These are phyloP conservation scores for Plasmodium relictum DNA, from an alignment of 169 alveolate genomes.

Conservation along the genomic window DNA sequence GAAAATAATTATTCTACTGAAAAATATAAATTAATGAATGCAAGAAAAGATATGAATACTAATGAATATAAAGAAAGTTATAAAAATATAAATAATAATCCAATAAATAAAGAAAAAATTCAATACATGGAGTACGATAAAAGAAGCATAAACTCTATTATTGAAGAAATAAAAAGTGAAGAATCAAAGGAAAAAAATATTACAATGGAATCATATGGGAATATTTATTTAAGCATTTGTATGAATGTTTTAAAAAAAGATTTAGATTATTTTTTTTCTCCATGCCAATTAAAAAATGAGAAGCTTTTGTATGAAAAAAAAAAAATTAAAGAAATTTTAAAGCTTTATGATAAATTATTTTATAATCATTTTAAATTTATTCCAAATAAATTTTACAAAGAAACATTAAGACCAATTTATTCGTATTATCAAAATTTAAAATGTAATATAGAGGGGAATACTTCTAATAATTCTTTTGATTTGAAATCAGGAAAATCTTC, in stretches of 20 bases:
- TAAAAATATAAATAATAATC: background rate
- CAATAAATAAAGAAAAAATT: background rate
- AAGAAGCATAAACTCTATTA: slow-evolving; percentile 43
- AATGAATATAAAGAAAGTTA: background rate
- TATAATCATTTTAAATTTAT: slow-evolving; percentile 73
- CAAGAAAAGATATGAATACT: background rate
- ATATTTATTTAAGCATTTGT: slow-evolving; percentile 52
- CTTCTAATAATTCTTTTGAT: slow-evolving; percentile 13
- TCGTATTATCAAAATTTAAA: slow-evolving; percentile 73
- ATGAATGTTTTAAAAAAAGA: slow-evolving; percentile 43
- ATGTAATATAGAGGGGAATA: slow-evolving; percentile 28
- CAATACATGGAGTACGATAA: background rate
- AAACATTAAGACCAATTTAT: slow-evolving; percentile 74
- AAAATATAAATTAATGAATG: background rate
- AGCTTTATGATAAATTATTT: slow-evolving; percentile 73
- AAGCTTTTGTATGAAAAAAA: slow-evolving; percentile 60
- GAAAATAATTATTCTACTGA: background rate
- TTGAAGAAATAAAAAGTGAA: slow-evolving; percentile 68
- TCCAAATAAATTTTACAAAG: slow-evolving; percentile 75
- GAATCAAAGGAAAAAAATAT: slow-evolving; percentile 67
- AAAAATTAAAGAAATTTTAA: slow-evolving; percentile 76
- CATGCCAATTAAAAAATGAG: slow-evolving; percentile 28
- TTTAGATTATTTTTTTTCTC: slow-evolving; percentile 27
- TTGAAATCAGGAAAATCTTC: slow-evolving; percentile 15
- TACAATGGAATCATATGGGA: slow-evolving; percentile 73